phyloP scores from a whole-genome alignment of 495 filamentous ascomycete genomes.

The Parachaetomium inaequale region DNA sequence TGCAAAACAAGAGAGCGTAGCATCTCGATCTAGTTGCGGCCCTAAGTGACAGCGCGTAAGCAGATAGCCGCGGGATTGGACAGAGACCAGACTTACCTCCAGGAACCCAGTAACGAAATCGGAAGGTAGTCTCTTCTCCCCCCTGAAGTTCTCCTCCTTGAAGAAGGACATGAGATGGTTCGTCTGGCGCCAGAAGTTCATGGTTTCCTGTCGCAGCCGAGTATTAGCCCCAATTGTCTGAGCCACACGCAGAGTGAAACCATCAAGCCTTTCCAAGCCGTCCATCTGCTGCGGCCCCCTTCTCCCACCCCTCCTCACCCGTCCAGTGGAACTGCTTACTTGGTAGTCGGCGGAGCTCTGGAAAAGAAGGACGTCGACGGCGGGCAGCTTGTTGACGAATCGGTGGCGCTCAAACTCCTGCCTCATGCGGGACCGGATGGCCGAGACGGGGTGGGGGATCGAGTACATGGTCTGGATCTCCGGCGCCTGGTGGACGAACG shows the following conservation, averaged over 20 bases:
- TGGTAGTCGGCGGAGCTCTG: slow-evolving; percentile 90
- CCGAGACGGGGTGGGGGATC: slow-evolving; percentile 79
- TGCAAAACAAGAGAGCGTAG: slow-evolving; percentile 22
- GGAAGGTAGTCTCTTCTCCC: slow-evolving; percentile 71
- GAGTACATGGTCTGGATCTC: slow-evolving; percentile 97
- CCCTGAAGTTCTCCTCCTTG: slow-evolving; percentile 70
- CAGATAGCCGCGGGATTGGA: background rate
- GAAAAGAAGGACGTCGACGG: slow-evolving; percentile 83
- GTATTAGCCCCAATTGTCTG: slow-evolving; percentile 14
- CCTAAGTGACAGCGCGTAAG: slow-evolving; percentile 32
- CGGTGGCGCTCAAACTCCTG: slow-evolving; percentile 97
- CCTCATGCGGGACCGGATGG: slow-evolving; percentile 87
- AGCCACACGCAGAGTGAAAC: background rate
- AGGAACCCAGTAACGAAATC: slow-evolving; percentile 93
- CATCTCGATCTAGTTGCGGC: slow-evolving; percentile 46
- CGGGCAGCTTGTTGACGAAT: slow-evolving; percentile 81
- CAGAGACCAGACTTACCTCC: slow-evolving; percentile 54
- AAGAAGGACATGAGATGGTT: slow-evolving; percentile 98
- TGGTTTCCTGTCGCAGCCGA: slow-evolving; percentile 67
- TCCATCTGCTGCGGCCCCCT: background rate
- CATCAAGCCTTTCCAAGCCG: background rate
- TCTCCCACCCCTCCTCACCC: background rate
- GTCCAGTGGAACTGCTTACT: slow-evolving; percentile 37
- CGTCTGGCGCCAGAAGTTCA: slow-evolving; percentile 99
- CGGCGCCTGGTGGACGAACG: slow-evolving; percentile 62